Base-by-base conservation (phyloP, 1,284 basidiomycete species). In the Fomitopsis schrenkii region DNA sequence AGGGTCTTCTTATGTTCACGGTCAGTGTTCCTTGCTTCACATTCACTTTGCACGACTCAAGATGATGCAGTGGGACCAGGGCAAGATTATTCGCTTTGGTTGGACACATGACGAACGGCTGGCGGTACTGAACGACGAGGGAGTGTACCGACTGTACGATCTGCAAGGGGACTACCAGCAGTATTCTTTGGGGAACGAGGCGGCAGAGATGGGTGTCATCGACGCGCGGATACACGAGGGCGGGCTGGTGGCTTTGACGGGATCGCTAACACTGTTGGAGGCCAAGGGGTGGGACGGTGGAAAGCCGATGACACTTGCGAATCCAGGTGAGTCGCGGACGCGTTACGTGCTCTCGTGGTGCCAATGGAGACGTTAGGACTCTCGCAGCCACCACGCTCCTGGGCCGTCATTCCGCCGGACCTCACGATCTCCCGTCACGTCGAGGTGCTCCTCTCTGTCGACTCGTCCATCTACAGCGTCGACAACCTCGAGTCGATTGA, bases 91-190 rank as follows among this genome's bases (percentile, higher is more conserved):
- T 58, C 84, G 85, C 30, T 88, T 95, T 67, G 94, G 93, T 33
- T 95, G 93, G 89, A 93, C 92, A 0, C 72, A 76, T 15, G 86
- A 91, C 66, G 93, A 97, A 68, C 83, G 87, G 57, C 83, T 98
- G 40, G 87, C 91, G 0, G 85, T 97, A 6, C 77, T 99, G 35
- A 94, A 95, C 67, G 95, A 97, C 73, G 95, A 98, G 68, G 97
- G 97, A 17, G 82, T 85, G 9, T 98, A 97, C 72, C 84, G 97
- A 45, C 72, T 98, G 19, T 98, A 98, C 72, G 90, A 96, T 73
- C 80, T 98, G 53, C 87, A 93, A 72, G 85, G 91, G 46, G 88
- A 91, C 67, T 97, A 97, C 72, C 80, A 85, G 58, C 94, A 97
- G 66, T 83, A 90, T 71, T 92, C 93, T 0, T 81, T 98, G 1